Conservation (phyloP, 2,329 filamentous ascomycete species). For the Colletotrichum nymphaeae region DNA sequence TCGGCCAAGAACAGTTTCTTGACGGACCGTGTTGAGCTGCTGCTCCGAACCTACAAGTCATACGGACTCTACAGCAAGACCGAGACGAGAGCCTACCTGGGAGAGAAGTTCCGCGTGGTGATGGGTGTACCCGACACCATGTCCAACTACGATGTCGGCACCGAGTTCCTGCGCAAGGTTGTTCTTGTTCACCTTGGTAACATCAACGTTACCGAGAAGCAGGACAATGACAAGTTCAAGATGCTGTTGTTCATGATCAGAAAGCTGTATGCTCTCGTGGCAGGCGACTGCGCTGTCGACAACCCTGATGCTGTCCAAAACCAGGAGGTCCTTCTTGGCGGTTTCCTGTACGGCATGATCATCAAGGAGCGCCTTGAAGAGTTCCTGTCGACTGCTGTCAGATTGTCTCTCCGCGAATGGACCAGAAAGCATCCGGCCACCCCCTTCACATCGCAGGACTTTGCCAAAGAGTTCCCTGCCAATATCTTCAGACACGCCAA, state of each 20-base stretch:
- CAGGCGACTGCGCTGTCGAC: conserved; percentile 91
- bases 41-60: conserved; percentile 92
- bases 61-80: conserved; percentile 86
- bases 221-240: conserved; percentile 93
- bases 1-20: conserved; percentile 90
- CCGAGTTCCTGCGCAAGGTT: conserved; percentile 89
- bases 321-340: conserved; percentile 93
- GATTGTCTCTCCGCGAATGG: conserved; percentile 67
- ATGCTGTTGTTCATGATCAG: conserved; percentile 96
- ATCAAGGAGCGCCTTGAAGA: conserved; percentile 95
- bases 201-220: conserved; percentile 82
- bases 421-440: conserved; percentile 67
- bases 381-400: conserved; percentile 72
- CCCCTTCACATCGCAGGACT: conserved; percentile 81
- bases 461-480: conserved; percentile 81
- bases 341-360: conserved; percentile 94
- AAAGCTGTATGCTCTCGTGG: conserved; percentile 93
- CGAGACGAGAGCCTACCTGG: conserved; percentile 87
- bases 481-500: conserved; percentile 85
- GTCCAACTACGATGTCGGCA: conserved; percentile 88
- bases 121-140: conserved; percentile 86
- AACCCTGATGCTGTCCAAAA: conserved; percentile 98
- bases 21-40: conserved; percentile 91
- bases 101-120: conserved; percentile 90
- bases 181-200: conserved; percentile 93